Evolutionary conservation across 768 basidiomycete genomes (phyloP), one percentile per base, ranked within the genome.

Genomic region (Fistulinella prunicolor): DNA sequence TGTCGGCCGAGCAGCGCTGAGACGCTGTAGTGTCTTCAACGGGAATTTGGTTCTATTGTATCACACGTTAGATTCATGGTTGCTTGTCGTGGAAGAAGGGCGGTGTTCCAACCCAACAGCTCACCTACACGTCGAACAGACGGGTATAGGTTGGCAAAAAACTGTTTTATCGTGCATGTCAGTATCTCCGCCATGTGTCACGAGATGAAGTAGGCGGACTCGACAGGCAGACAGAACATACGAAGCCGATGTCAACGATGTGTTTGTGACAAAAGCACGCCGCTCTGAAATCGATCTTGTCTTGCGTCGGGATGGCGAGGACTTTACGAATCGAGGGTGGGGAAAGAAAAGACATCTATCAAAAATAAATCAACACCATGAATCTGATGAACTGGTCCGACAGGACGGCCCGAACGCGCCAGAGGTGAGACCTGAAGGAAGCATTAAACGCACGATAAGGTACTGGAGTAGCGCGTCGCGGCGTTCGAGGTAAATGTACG

Each of bases 231-330:
- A 99, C 94, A n/a, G 93, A 95, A 65, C 96, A 99, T 19, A 99
- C 94, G 57, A 94, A 99, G 46, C 94, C 96, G 44, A 98, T 81
- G 63, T 98, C 95, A 34, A 98, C 82, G 40, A 96, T 95, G 44
- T 86, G 86, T 66, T 97, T 96, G 70, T 98, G 96, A 71, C 96
- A 99, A 73, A 99, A 98, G 64, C 95, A 98, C 8, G 94, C 95
- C 0, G 96, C 96, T 24, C 96, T 82, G 63, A 98, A 95, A 67
- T 98, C 96, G 50, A 98, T 86, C 61, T 83, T 87, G 65, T 98
- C 94, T 69, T 96, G 93, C 6, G 90, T 90, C 1, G 95, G 95
- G 19, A 90, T 83, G 0, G 87, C 82, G 29, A 98, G 74, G 39
- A 83, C 73, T 60, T 80, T 81, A 37, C 94, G 83, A 44, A 95